Percentiles rank a stretch among this genome's conserved stretches.
Evolutionary conservation across 139 green algal species (phyloP).

Genomic region (Pedinophyceae sp.): DNA sequence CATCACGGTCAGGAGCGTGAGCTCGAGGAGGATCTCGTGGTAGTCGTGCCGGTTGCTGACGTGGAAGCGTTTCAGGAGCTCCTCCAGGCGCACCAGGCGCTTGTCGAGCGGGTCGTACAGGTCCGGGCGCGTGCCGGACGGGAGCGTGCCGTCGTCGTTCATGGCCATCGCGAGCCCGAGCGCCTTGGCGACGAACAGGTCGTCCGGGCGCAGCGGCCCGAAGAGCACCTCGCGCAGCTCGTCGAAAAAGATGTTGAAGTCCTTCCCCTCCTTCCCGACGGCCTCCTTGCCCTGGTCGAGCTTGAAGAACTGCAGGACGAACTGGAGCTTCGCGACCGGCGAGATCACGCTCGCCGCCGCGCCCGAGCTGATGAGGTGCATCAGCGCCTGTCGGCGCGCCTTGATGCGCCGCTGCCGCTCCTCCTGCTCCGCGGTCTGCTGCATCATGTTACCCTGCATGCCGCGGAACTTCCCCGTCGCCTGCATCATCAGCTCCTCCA

Average conservation of each 20-base stretch:
- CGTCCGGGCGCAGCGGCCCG: neutral
- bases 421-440: neutral
- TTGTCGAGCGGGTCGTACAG: constrained; percentile 8
- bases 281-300: constrained; percentile 5
- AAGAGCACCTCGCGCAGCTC: constrained; percentile 6
- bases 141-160: constrained; percentile 5
- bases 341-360: neutral
- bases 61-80: constrained; percentile 3
- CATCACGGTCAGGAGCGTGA: constrained; percentile 9
- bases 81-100: constrained; percentile 7
- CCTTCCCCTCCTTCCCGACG: constrained; percentile 4
- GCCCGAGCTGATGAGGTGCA: neutral
- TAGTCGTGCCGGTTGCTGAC: constrained; percentile 3
- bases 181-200: constrained; percentile 4
- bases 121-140: neutral
- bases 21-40: constrained; percentile 15
- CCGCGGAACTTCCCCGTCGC: neutral
- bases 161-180: constrained; percentile 5
- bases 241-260: constrained; percentile 8
- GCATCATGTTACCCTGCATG: neutral
- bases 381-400: too few relatives aligned
- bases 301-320: constrained; percentile 10
- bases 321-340: constrained; percentile 4
- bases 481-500: neutral
- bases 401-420: too few relatives aligned